Evolutionary conservation across 345 rosid genomes (phyloP).

Genomic region (Euclidium syriacum): DNA sequence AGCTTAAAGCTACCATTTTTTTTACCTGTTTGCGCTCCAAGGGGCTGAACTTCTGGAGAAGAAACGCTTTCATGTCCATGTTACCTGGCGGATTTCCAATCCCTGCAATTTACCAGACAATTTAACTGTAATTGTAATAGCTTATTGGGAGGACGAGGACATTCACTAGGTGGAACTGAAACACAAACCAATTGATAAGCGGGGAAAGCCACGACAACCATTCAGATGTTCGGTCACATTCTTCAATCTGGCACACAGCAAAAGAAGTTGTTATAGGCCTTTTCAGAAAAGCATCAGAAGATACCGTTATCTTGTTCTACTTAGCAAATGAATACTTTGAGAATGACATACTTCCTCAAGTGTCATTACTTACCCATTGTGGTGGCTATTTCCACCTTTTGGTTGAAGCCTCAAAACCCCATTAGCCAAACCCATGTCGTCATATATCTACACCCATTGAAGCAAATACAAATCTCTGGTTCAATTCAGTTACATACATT

Average conservation of each 20-base stretch:
- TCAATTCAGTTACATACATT: background rate
- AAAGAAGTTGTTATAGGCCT: background rate
- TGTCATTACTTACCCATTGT: slow-evolving; percentile 60
- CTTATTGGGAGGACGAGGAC: background rate
- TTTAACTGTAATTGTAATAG: background rate
- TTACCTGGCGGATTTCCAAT: slow-evolving; percentile 87
- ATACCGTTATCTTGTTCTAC: background rate
- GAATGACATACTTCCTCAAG: background rate
- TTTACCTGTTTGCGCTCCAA: slow-evolving; percentile 60
- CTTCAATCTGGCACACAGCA: slow-evolving; percentile 49
- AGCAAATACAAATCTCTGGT: background rate
- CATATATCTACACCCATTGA: slow-evolving; percentile 48
- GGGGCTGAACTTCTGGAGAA: slow-evolving; percentile 69
- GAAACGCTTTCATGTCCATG: slow-evolving; percentile 92
- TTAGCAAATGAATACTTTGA: background rate
- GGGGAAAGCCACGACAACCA: slow-evolving; percentile 67
- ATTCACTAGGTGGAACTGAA: background rate
- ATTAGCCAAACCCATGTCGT: slow-evolving; percentile 82
- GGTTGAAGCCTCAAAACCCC: slow-evolving; percentile 78
- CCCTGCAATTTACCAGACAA: slow-evolving; percentile 36
- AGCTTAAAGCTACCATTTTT: background rate
- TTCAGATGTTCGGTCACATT: slow-evolving; percentile 70
- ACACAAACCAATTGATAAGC: slow-evolving; percentile 62
- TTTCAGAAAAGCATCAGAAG: background rate
- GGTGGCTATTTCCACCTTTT: slow-evolving; percentile 81